A percentile compares a stretch with the other conserved stretches of the same genome.
These are phyloP conservation scores for Cladobotryum protrusum DNA, from an alignment of 2,329 filamentous ascomycete species.

Conservation along the genomic window DNA sequence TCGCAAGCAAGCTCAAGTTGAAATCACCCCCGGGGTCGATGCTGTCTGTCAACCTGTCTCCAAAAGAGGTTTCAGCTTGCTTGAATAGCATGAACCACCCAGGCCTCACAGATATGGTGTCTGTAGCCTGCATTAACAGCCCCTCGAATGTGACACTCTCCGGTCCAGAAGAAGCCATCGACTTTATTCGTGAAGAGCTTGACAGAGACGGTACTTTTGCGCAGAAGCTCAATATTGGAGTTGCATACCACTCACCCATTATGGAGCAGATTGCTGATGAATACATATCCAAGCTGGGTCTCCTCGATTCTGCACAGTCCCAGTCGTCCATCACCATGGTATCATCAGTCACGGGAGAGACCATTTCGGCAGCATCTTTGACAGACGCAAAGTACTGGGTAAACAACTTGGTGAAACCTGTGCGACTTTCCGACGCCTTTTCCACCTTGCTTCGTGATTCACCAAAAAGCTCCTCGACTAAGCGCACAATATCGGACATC, in stretches of 20 bases:
- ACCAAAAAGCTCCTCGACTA: constrained; percentile 1
- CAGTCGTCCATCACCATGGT: constrained; percentile 2
- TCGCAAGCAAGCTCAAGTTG: constrained; percentile 1
- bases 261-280: constrained; percentile 29
- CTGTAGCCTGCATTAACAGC: constrained; percentile 26
- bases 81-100: too few species aligned
- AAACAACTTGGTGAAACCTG: constrained; percentile 7
- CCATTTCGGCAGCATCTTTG: not conserved
- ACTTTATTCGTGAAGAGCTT: constrained; percentile 15
- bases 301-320: not conserved
- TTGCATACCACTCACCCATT: constrained; percentile 18
- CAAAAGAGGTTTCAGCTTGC: not conserved
- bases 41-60: constrained; percentile 1
- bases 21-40: not conserved
- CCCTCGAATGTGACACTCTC: constrained; percentile 24
- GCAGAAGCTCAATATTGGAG: constrained; percentile 16
- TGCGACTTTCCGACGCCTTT: constrained; percentile 5
- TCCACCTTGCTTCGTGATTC: too few species aligned
- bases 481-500: constrained; percentile 1
- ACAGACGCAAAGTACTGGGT: constrained; percentile 5
- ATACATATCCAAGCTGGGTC: constrained; percentile 27
- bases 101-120: constrained; percentile 1
- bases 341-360: constrained; percentile 7
- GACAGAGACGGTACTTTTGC: constrained; percentile 20
- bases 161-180: constrained; percentile 17